A percentile compares a stretch with the other conserved stretches of the same genome.
Conservation (phyloP, 2,329 filamentous ascomycete species). For the Clonostachys chloroleuca region DNA sequence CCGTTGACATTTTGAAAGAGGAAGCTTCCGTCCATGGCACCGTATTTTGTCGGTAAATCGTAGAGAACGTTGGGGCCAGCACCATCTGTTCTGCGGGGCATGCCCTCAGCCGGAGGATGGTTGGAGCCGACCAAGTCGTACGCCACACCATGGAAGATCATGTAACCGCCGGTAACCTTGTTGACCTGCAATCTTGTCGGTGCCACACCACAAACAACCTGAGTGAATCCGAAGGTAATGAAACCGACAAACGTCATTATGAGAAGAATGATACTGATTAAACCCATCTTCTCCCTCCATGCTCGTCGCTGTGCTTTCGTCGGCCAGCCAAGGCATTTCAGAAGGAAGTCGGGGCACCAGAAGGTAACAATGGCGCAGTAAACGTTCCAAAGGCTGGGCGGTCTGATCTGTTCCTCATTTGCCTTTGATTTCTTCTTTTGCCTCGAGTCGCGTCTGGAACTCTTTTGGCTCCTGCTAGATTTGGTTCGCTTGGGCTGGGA, state of each 20-base stretch:
- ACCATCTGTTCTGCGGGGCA: conserved; percentile 49
- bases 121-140: conserved; percentile 76
- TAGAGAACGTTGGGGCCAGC: conserved; percentile 74
- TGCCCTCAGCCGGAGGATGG: conserved; percentile 77
- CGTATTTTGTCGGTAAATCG: conserved; percentile 76
- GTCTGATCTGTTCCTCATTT: conserved; percentile 62
- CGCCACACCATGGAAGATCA: conserved; percentile 94
- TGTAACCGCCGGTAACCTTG: conserved; percentile 74
- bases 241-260: conserved; percentile 91
- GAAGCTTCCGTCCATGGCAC: conserved; percentile 92
- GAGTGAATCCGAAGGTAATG: conserved; percentile 93
- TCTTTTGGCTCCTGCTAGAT: conserved; percentile 58
- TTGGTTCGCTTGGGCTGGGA: conserved; percentile 34
- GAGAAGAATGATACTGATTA: conserved; percentile 86
- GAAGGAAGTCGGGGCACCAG: conserved; percentile 82
- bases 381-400: conserved; percentile 88
- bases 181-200: conserved; percentile 75
- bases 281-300: conserved; percentile 96
- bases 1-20: conserved; percentile 98
- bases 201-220: conserved; percentile 74
- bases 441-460: conserved; percentile 22
- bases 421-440: conserved; percentile 42
- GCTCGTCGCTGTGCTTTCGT: conserved; percentile 84
- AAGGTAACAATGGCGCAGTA: conserved; percentile 95
- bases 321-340: conserved; percentile 81